Base-by-base conservation (phyloP, 768 basidiomycete species). In the Podaxis sp. region DNA sequence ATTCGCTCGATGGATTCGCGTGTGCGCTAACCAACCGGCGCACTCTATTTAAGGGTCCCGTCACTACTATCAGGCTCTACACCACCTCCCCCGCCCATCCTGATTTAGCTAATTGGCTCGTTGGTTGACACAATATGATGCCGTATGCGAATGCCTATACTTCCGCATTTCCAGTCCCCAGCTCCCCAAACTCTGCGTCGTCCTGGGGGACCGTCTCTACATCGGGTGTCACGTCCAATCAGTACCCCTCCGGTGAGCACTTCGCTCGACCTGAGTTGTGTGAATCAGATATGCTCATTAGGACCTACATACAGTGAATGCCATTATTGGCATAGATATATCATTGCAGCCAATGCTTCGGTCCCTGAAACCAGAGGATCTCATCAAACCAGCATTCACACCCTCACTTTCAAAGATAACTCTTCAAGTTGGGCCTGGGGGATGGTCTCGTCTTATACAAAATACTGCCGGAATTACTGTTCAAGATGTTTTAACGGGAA, bases 381-480 rank as follows among this genome's bases (percentile, higher is more conserved):
- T 38, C 16, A 13, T 3, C 14, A 23, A 61, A 47, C 59, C n/a
- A 25, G 59, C 59, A 4, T 55, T 61, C 42, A 14, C 52, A n/a
- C 44, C 52, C 16, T 11, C 53, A 3, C 21, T 37, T 1, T 44
- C 51, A 36, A 51, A 35, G 6, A 52, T 52, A 9, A 25, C n/a
- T n/a, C 44, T 52, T 1, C 32, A 25, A 10, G 50, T 40, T 48
- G 59, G 50, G 13, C 59, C 50, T 1, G 51, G 50, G n/a, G 18
- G 16, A 16, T 60, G 50, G 42, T 32, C 13, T 18, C 27, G n/a
- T 10, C 32, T 5, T 2, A 37, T 60, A 32, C 51, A 60, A 37
- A 60, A 54, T 16, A 2, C 38, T 21, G 46, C 23, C 4, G 59
- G 59, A 1, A 52, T 60, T n/a, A 60, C 59, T 52, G 59, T 60